Evolutionary conservation across 1,284 basidiomycete species (phyloP), one percentile per base, ranked within the genome.

Genomic region (Cutaneotrichosporon dermatis): DNA sequence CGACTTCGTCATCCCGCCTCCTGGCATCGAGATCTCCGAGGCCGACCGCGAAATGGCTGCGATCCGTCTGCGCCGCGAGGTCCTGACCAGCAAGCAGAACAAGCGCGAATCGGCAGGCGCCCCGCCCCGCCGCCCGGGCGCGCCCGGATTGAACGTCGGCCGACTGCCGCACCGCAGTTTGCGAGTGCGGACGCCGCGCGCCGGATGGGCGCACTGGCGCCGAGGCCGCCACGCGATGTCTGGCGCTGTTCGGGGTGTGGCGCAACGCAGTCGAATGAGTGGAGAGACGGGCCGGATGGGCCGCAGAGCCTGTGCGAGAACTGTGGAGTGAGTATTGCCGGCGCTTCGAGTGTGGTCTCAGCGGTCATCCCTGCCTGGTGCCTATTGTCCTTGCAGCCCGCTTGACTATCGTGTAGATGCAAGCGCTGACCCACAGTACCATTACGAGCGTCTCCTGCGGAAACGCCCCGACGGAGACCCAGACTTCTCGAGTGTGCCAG

Each of bases 21-120:
- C 66, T 0, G 46, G 56, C 34, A 50, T 59, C 42, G 67, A 64
- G 33, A 60, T 64, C 55, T 59, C 45, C 2, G 63, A 65, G 10
- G 74, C 72, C 2, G 75, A 76, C 64, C 63, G 62, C 51, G 75
- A 76, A 42, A 76, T 76, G 75, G 69, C 72, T 48, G 52, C 70
- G 9, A 74, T 76, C n/a, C 62, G 72, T 2, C 64, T 65, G 41
- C 62, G 75, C 3, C 58, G 75, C 13, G 68, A 73, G 45, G 66
- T 62, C 15, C 64, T 76, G 25, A 75, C 67, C 51, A 66, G 67
- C 33, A 71, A 72, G 51, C 72, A 72, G 9, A 54, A 63, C 63
- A 51, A 64, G 55, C 55, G 61, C 59, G 50, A 51, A 55, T 39
- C 49, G 33, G 15, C 55, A 33, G 54, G 37, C n/a, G 35, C 41